Evolutionary conservation across 2,329 filamentous ascomycete genomes (phyloP), one percentile per base, ranked within the genome.

Genomic region (Verticillium isaacii): DNA sequence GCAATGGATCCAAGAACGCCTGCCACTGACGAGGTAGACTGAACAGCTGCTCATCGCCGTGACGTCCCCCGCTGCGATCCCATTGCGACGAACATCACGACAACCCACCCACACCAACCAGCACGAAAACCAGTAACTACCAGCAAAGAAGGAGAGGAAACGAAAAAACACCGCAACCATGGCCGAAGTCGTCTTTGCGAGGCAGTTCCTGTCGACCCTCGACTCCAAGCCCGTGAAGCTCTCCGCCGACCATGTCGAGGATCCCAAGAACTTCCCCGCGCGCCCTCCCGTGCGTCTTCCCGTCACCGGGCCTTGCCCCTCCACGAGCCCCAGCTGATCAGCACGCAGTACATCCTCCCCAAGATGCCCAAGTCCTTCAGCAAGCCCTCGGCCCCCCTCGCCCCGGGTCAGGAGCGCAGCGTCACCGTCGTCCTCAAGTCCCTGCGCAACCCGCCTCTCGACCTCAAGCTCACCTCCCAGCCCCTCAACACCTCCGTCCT

Each of bases 181-280:
- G 90, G 83, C 89, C n/a, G 93, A 97, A 83, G 77, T 93, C 64
- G 80, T 87, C 58, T 98, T 97, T 75, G 90, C 92, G 68, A 92
- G 90, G 77, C 83, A 86, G 36, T 97, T 96, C 76, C 87, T 99
- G 68, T 81, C 88, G 59, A 85, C 87, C 25, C 85, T 98, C 65
- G 92, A 96, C 77, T 85, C 87, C 64, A 88, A 89, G 58, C 90
- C 93, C 8, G 76, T 88, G 69, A 96, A 93, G 80, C 85, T 98
- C 66, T 87, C 89, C n/a, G 82, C 91, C 66, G 92, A 98, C 75
- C 90, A 97, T 86, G 88, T 96, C 75, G 91, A 94, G 76, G 92
- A 97, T 72, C 87, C 92, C 58, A 88, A 88, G 69, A 86, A 83
- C 67, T 93, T 94, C 73, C 90, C 91, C 29, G 80, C 90, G 32